Percentiles rank a stretch among this genome's conserved stretches.
Conservation (phyloP, 257 asterid species). For the Jacaranda mimosifolia region DNA sequence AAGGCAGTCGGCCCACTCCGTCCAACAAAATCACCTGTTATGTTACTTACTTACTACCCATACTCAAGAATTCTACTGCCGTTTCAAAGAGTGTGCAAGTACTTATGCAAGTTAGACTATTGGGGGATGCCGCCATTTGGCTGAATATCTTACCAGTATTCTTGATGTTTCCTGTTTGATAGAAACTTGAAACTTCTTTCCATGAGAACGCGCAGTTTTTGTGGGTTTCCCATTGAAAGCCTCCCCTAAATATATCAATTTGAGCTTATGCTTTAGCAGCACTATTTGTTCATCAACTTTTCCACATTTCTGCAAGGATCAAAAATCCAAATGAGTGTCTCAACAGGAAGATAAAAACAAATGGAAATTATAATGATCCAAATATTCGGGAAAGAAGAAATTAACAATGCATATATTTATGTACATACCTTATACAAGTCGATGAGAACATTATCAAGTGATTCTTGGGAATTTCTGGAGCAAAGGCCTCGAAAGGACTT, state of each 20-base stretch:
- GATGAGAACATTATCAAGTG: conserved; percentile 80
- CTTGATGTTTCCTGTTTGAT: conserved; percentile 78
- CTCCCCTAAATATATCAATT: conserved; percentile 72
- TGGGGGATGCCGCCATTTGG: too few relatives aligned
- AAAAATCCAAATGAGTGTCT: neutral
- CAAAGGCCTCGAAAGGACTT: conserved; percentile 68
- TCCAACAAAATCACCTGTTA: too few relatives aligned
- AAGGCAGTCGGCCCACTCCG: too few relatives aligned
- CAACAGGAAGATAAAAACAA: neutral
- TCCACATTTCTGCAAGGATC: conserved; percentile 75
- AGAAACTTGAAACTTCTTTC: conserved; percentile 91
- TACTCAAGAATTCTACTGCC: too few relatives aligned
- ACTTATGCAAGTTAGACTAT: too few relatives aligned
- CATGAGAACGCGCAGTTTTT: conserved; percentile 90
- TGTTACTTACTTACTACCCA: too few relatives aligned
- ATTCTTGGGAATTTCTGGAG: conserved; percentile 69
- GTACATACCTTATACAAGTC: conserved; percentile 74
- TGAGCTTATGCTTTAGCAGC: conserved; percentile 80
- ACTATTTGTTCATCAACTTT: conserved; percentile 78
- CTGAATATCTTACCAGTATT: conserved; percentile 52
- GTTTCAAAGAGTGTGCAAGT: too few relatives aligned
- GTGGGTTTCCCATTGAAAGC: conserved; percentile 89
- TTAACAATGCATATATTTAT: neutral
- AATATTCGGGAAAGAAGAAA: neutral
- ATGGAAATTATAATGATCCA: neutral